These are phyloP conservation scores for Paspalum notatum DNA, from an alignment of 176 grass and related monocot genomes.

Conservation along the genomic window DNA sequence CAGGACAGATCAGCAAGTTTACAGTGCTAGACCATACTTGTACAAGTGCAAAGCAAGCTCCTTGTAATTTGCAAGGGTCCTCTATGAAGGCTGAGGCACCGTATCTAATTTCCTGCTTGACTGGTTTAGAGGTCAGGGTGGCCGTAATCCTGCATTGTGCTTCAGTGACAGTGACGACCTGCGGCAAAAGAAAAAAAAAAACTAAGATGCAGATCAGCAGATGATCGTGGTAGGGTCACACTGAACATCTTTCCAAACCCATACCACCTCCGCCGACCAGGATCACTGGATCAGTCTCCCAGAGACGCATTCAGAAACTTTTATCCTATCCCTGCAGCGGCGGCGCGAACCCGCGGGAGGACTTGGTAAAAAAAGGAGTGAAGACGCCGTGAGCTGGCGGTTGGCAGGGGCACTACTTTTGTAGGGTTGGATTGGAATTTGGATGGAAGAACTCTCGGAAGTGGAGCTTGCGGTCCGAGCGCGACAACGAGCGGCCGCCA, in stretches of 20 bases:
- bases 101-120: not conserved
- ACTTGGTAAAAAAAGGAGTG: constrained; percentile 38
- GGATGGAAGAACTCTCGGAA: not conserved
- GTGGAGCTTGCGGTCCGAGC: not conserved
- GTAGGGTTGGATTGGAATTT: not conserved
- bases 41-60: not conserved
- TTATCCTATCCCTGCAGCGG: not conserved
- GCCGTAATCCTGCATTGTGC: not conserved
- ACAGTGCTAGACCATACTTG: too few species aligned
- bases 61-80: not conserved
- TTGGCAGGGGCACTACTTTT: constrained; percentile 5
- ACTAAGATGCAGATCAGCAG: not conserved
- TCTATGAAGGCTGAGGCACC: too few species aligned
- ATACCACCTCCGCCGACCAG: too few species aligned
- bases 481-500: constrained; percentile 2
- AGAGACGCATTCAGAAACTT: not conserved
- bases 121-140: not conserved
- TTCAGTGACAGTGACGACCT: too few species aligned
- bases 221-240: not conserved
- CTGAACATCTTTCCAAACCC: not conserved
- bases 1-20: too few species aligned
- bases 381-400: constrained; percentile 1
- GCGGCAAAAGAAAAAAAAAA: not conserved
- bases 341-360: constrained; percentile 18
- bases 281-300: too few species aligned